Base-by-base conservation (phyloP, 208 protist genomes). In the Trypanosomatidae sp. region DNA sequence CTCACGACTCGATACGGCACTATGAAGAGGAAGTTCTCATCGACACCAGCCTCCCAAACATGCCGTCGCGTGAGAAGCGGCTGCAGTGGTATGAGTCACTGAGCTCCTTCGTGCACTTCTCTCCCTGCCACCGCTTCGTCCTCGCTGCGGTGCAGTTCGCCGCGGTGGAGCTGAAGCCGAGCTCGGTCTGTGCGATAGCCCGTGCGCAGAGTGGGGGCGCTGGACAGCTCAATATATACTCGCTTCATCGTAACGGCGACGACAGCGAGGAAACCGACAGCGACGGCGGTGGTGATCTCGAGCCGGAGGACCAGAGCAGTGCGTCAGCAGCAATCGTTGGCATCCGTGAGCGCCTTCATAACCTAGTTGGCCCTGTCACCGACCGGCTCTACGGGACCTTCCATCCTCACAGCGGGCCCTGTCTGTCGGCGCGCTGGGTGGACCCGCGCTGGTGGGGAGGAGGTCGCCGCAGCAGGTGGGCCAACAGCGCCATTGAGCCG, bases 401-500 rank as follows among this genome's bases (percentile, higher is more conserved):
- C 67, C 22, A 52, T 36, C 71, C 87, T 30, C 80, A 89, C 66
- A 65, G 64, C 22, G 70, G 77, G 25, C 75, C 82, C 10, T 75
- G 91, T 19, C 73, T 77, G 22, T 67, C 76, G 30, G 83, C 87
- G 58, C 82, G 81, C 49, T 95, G 90, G 90, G 60, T 87, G 13
- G 90, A 95, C 70, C 73, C 88, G 49, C 87, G 84, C 50, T 91
- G 91, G 77, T 91, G 85, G 87, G 76, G 79, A 33, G 74, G 75
- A 0, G 82, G 75, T 8, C 73, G 83, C 47, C 66, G 59, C 49
- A 81, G 80, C 59, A 52, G 69, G 19, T 80, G 76, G 76, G 76
- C 76, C n/a, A 76, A 83, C 82, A 70, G 55, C 43, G 52, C 66
- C 41, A 43, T 68, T 7, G 50, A 71, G 60, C 73, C 67, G 62